Percentiles rank a stretch among this genome's conserved stretches.
phyloP scores from a whole-genome alignment of 495 filamentous ascomycete genomes.

The Aspergillus cristatus region DNA sequence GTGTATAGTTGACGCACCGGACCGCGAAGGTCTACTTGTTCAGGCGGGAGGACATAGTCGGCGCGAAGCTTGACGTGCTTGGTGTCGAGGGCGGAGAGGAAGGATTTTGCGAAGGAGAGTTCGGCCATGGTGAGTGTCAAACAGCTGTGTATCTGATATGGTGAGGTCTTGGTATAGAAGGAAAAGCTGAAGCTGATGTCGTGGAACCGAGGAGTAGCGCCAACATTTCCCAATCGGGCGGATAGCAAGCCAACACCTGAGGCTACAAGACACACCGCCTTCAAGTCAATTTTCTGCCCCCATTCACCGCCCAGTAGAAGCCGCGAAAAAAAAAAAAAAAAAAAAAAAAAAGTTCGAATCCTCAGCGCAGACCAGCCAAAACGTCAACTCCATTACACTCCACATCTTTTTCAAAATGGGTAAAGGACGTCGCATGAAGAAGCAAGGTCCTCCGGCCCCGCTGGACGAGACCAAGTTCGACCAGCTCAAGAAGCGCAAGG shows the following conservation, averaged over 20 bases:
- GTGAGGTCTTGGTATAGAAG: not conserved
- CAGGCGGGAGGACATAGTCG: conserved; percentile 80
- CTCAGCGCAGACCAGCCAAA: not conserved
- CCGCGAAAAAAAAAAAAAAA: no score
- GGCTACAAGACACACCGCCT: conserved; percentile 22
- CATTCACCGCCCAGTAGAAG: conserved; percentile 26
- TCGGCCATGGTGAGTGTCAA: conserved; percentile 63
- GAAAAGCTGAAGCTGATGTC: not conserved
- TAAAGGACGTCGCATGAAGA: conserved; percentile 82
- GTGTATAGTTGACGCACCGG: conserved; percentile 47
- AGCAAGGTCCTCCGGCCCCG: conserved; percentile 79
- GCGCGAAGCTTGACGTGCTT: conserved; percentile 65
- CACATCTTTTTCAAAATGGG: conserved; percentile 54
- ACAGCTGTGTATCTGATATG: not conserved
- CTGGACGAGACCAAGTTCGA: conserved; percentile 73
- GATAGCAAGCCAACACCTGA: conserved; percentile 9
- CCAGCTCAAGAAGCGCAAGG: conserved; percentile 69
- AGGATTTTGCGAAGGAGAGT: conserved; percentile 70
- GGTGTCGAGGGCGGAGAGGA: conserved; percentile 69
- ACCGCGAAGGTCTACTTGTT: conserved; percentile 55
- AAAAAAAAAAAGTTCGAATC: conserved; percentile 11
- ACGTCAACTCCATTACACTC: conserved; percentile 10
- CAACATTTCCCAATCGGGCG: conserved; percentile 12
- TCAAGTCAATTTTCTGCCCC: conserved; percentile 15
- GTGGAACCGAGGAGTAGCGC: no score